Evolutionary conservation across 805 yeast genomes (phyloP).

Genomic region (Candida multigemmis): DNA sequence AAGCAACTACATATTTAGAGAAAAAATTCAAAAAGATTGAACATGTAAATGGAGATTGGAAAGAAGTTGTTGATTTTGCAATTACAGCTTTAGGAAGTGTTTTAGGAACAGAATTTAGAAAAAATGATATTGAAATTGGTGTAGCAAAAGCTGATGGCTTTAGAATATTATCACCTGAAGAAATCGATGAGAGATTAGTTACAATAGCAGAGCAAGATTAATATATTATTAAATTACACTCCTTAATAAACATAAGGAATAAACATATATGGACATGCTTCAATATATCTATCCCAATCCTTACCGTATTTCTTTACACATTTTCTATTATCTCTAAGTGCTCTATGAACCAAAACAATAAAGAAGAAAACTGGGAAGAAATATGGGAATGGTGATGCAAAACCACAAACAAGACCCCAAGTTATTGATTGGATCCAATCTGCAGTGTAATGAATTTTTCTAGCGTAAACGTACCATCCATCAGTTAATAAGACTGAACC

Average conservation of each 20-base stretch:
- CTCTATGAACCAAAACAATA: conserved; percentile 80
- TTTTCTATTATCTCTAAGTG: conserved; percentile 77
- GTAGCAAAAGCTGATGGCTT: conserved; percentile 72
- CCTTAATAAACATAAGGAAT: conserved; percentile 73
- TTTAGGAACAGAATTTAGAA: conserved; percentile 86
- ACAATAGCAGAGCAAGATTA: conserved; percentile 95
- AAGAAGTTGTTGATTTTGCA: conserved; percentile 80
- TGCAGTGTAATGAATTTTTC: conserved; percentile 93
- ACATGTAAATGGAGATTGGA: conserved; percentile 74
- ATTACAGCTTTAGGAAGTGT: conserved; percentile 80
- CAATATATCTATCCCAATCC: conserved; percentile 83
- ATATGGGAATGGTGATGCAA: conserved; percentile 86
- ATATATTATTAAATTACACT: not conserved
- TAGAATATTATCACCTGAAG: conserved; percentile 66
- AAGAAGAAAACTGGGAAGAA: conserved; percentile 91
- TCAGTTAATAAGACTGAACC: conserved; percentile 83
- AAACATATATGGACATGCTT: conserved; percentile 85
- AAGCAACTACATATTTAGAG: conserved; percentile 81
- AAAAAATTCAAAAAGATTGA: conserved; percentile 74
- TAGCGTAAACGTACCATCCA: conserved; percentile 91
- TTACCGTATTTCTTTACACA: conserved; percentile 84
- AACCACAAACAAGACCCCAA: conserved; percentile 92
- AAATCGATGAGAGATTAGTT: conserved; percentile 89
- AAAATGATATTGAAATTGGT: conserved; percentile 89
- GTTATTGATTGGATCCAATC: conserved; percentile 81